Conservation (phyloP, 2,329 filamentous ascomycete species). For the Talaromyces atroroseus region DNA sequence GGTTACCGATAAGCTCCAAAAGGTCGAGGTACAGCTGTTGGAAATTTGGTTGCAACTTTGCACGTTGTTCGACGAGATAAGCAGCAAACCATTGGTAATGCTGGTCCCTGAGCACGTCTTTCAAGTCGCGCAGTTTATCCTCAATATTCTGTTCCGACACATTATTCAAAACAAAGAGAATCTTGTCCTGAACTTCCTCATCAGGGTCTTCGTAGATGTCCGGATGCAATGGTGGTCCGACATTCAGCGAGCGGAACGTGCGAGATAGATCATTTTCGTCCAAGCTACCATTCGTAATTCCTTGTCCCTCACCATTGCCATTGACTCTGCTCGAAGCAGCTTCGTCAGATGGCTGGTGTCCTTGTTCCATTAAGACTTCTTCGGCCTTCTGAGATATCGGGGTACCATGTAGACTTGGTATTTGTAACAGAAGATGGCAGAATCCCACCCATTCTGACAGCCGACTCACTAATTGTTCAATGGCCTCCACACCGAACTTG, state of each 20-base stretch:
- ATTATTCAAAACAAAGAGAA: constrained; percentile 95
- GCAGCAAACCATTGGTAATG: constrained; percentile 96
- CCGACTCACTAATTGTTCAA: constrained; percentile 78
- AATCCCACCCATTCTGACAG: constrained; percentile 94
- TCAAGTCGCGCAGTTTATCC: constrained; percentile 75
- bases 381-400: constrained; percentile 79
- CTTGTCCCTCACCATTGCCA: constrained; percentile 39
- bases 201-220: constrained; percentile 73
- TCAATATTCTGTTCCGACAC: constrained; percentile 85
- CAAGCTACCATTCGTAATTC: constrained; percentile 62
- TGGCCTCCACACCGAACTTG: constrained; percentile 92
- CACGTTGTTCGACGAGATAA: constrained; percentile 91
- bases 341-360: constrained; percentile 53
- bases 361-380: constrained; percentile 68
- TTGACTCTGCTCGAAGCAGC: constrained; percentile 40
- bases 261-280: constrained; percentile 60
- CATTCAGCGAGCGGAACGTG: constrained; percentile 72
- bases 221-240: constrained; percentile 61
- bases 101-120: constrained; percentile 68
- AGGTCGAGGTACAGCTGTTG: constrained; percentile 89
- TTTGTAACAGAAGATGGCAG: constrained; percentile 76
- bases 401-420: constrained; percentile 75
- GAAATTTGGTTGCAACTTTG: constrained; percentile 96
- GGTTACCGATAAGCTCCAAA: constrained; percentile 74
- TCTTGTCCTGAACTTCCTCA: constrained; percentile 81